Evolutionary conservation across 1,284 basidiomycete species (phyloP), one percentile per base, ranked within the genome.

Genomic region (Neonothopanus nambi): DNA sequence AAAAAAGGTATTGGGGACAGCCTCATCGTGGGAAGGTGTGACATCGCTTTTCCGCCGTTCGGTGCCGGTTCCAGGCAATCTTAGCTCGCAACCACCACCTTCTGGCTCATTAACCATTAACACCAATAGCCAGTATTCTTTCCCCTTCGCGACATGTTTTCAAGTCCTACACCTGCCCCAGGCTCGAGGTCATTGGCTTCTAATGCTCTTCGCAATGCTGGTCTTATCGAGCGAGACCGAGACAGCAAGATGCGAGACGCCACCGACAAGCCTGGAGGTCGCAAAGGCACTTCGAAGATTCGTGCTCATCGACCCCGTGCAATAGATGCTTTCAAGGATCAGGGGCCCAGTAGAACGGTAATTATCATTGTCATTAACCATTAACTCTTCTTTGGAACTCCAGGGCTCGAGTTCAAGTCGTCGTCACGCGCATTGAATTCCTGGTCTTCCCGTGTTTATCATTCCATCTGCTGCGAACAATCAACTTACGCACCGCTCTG

Each of bases 241-340:
- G 87, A 90, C 65, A 74, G 81, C 51, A 78, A 73, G 61, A 90
- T 90, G 87, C 79, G 80, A 54, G 87, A 90, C 62, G 71, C 73
- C 33, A 75, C 77, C 13, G 84, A 87, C 69, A 84, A 75, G 59
- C 84, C 83, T 3, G 84, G 84, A 48, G 85, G 85, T 15, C 78
- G 86, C 59, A 90, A 89, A 67, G 81, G 80, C 39, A 60, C 75
- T 15, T 74, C 76, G 45, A 87, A 84, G 71, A 67, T 76, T 58
- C 80, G 84, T 36, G 74, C 80, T 2, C 82, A 85, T 64, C 77
- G 82, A 55, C 70, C 79, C 15, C 76, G 84, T 54, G 71, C 79
- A 44, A 75, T 82, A 54, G 85, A 88, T 67, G 65, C 75, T 24
- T 71, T 80, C 59, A 87, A 81, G 66, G 81, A 82, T 61, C 69